Evolutionary conservation across 2,329 filamentous ascomycete genomes (phyloP).

Genomic region (Fusarium verrucosum): DNA sequence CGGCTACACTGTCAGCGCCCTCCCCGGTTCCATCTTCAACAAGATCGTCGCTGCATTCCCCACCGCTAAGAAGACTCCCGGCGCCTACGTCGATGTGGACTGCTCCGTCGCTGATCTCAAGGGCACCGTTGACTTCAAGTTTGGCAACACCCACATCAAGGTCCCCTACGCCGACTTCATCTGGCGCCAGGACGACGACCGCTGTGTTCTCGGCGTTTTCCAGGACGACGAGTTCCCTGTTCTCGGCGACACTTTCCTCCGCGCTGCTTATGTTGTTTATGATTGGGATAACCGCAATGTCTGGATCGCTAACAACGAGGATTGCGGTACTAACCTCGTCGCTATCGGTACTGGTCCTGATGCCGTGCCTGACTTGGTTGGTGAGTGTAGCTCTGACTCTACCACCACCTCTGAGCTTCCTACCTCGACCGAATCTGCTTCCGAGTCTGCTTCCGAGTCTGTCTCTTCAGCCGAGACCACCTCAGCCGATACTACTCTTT

Average conservation of each 20-base stretch:
- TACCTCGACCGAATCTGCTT: conserved; percentile 25
- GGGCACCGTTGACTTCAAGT: conserved; percentile 59
- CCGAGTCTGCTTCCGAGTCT: conserved; percentile 5
- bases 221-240: conserved; percentile 52
- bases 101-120: conserved; percentile 49
- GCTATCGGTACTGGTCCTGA: conserved; percentile 53
- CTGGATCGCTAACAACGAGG: conserved; percentile 50
- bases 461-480: conserved; percentile 6
- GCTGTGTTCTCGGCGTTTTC: conserved; percentile 58
- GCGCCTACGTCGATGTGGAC: conserved; percentile 59
- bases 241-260: conserved; percentile 57
- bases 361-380: conserved; percentile 46
- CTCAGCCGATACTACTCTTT: conserved; percentile 10
- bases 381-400: conserved; percentile 44
- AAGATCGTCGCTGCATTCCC: conserved; percentile 55
- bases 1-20: conserved; percentile 72
- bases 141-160: conserved; percentile 56
- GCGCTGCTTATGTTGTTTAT: conserved; percentile 56
- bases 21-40: conserved; percentile 66
- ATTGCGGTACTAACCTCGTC: conserved; percentile 52
- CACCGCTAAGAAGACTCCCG: conserved; percentile 54
- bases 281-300: conserved; percentile 54
- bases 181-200: conserved; percentile 47
- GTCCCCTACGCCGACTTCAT: conserved; percentile 60
- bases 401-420: conserved; percentile 25